Conservation (phyloP, 371 early-diverging fungal species). For the Apophysomyces ossiformis region DNA sequence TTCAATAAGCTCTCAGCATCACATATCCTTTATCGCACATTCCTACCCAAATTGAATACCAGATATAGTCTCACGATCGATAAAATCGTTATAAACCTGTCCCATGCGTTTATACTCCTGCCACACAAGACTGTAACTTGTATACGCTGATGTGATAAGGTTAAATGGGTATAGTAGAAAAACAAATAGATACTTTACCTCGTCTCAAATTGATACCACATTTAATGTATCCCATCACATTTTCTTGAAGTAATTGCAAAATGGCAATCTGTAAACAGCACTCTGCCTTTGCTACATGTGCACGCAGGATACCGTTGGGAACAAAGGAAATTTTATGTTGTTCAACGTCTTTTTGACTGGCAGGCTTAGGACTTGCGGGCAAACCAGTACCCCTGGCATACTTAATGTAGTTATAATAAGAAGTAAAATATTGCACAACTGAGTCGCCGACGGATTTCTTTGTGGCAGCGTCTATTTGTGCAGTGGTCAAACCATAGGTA, state of each 20-base stretch:
- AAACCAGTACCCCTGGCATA: conserved; percentile 41
- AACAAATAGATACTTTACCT: conserved; percentile 39
- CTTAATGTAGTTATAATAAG: conserved; percentile 51
- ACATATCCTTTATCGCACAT: not conserved
- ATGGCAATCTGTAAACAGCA: conserved; percentile 63
- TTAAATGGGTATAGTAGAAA: not conserved
- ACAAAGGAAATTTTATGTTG: conserved; percentile 43
- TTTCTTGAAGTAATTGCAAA: conserved; percentile 63
- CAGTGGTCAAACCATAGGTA: conserved; percentile 56
- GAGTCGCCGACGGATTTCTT: conserved; percentile 56
- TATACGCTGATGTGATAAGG: conserved; percentile 36
- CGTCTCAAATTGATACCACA: conserved; percentile 66
- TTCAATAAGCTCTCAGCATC: not conserved
- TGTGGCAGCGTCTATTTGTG: conserved; percentile 65
- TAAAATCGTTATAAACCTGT: conserved; percentile 48
- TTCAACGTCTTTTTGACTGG: conserved; percentile 36
- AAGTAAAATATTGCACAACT: conserved; percentile 44
- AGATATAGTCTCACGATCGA: conserved; percentile 55
- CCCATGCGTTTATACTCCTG: conserved; percentile 61
- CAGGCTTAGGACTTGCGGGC: conserved; percentile 47
- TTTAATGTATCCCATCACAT: conserved; percentile 64
- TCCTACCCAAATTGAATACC: conserved; percentile 60
- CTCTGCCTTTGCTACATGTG: conserved; percentile 66
- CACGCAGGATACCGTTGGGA: conserved; percentile 66
- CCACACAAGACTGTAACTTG: conserved; percentile 57